Evolutionary conservation across 106 monocot species (phyloP).

Genomic region (Platanthera zijinensis): DNA sequence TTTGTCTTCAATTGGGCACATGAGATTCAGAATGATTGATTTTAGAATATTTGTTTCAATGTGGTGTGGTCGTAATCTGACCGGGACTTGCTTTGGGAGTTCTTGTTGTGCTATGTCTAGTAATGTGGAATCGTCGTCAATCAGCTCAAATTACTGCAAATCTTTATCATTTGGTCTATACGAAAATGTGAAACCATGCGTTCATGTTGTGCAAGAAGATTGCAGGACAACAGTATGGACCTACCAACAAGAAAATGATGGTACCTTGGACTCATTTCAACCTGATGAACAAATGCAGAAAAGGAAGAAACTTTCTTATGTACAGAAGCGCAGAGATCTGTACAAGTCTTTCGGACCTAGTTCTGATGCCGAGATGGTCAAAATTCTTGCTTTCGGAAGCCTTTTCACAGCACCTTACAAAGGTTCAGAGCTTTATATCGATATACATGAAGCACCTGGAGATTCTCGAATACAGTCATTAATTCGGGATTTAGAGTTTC

Average conservation of each 20-base stretch:
- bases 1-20: slow-evolving; percentile 36
- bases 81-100: slow-evolving; percentile 30
- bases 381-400: slow-evolving; percentile 62
- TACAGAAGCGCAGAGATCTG: slow-evolving; percentile 67
- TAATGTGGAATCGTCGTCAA: slow-evolving; percentile 9
- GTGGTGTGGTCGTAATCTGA: slow-evolving; percentile 61
- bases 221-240: slow-evolving; percentile 97
- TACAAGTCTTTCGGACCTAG: slow-evolving; percentile 63
- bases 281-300: slow-evolving; percentile 48
- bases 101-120: slow-evolving; percentile 43
- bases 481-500: slow-evolving; percentile 43
- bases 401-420: slow-evolving; percentile 61
- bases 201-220: slow-evolving; percentile 74
- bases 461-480: slow-evolving; percentile 43
- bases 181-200: slow-evolving; percentile 27
- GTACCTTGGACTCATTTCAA: slow-evolving; percentile 61
- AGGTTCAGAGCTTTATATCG: slow-evolving; percentile 69
- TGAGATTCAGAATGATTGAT: slow-evolving; percentile 50
- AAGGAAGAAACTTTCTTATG: slow-evolving; percentile 64
- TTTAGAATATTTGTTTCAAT: slow-evolving; percentile 72
- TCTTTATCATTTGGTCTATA: slow-evolving; percentile 54
- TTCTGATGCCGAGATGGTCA: slow-evolving; percentile 39
- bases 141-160: slow-evolving; percentile 33
- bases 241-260: slow-evolving; percentile 64
- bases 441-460: slow-evolving; percentile 51